Evolutionary conservation across 1,284 basidiomycete genomes (phyloP).

Genomic region (Phaffia rhodozyma): DNA sequence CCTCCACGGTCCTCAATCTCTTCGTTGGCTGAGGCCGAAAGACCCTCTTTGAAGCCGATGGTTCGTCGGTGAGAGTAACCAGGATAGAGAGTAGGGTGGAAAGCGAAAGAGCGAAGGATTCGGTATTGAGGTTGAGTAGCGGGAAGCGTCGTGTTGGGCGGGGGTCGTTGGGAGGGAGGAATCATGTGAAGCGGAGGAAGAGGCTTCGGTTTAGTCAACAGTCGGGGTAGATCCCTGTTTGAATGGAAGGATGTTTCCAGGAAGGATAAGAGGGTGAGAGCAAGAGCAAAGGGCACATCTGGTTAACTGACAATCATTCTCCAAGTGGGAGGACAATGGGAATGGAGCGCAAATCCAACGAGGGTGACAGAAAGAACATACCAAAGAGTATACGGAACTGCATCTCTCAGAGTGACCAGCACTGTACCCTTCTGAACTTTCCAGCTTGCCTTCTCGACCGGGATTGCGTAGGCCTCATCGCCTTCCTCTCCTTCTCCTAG

Average conservation of each 20-base stretch:
- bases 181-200: conserved; percentile 34
- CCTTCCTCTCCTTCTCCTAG: conserved; percentile 27
- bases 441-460: conserved; percentile 38
- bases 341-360: no score
- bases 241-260: conserved; percentile 20
- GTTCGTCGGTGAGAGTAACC: conserved; percentile 89
- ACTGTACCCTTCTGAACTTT: conserved; percentile 42
- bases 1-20: conserved; percentile 30
- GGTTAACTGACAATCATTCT: no score
- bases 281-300: no score
- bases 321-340: no score
- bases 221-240: conserved; percentile 56
- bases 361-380: conserved; percentile 29
- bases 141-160: conserved; percentile 22
- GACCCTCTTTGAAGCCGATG: conserved; percentile 49
- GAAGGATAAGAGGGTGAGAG: background rate
- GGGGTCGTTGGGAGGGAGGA: conserved; percentile 24
- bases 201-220: conserved; percentile 60
- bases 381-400: conserved; percentile 81
- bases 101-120: conserved; percentile 69
- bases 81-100: conserved; percentile 57
- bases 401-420: conserved; percentile 79
- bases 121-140: conserved; percentile 53
- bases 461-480: conserved; percentile 17
- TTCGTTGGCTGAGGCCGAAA: conserved; percentile 31